Evolutionary conservation across 352 stramenopile species (phyloP), one percentile per base, ranked within the genome.

Genomic region (Phytophthora tubulina): DNA sequence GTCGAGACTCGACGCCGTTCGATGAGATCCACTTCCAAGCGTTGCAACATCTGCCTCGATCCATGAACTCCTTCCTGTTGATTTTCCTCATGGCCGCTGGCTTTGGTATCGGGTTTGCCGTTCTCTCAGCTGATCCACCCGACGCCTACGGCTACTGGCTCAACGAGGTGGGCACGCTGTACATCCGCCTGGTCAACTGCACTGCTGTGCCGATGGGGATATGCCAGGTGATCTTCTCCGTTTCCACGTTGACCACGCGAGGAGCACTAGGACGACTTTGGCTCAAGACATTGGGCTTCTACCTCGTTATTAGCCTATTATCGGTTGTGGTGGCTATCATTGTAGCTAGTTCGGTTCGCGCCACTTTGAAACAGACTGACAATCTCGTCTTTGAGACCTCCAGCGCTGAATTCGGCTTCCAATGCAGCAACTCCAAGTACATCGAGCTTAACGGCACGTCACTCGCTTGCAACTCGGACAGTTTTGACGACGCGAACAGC

Each of bases 151-250:
- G 75, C 1, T 88, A 83, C 60, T 93, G 85, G 85, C 63, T 93
- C 57, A 77, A 80, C n/a, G 55, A 80, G 6, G 56, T 89, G 27
- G 82, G 84, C 30, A 66, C 62, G 0, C 63, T 93, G n/a, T 93
- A 91, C 75, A 72, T 85, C 11, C 80, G 84, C 36, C 66, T 86
- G 35, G 75, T 88, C 7, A 80, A 86, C 62, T 92, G 84, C 49
- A 52, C 85, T 33, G 79, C 78, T 32, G 67, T 93, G 13, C 85
- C 84, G 3, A 76, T 93, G 76, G 82, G 82, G 3, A 87, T 91
- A 31, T 90, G 76, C 59, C 82, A 92, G 36, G 82, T 90, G 8
- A 65, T 93, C 54, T 81, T 85, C 31, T 80, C 72, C 1, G 76
- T 86, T 6, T 80, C 84, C 11, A 81, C 84, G 46, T 54, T 93